phyloP scores from a whole-genome alignment of 129 eudicot genomes.

The Calendula officinalis region DNA sequence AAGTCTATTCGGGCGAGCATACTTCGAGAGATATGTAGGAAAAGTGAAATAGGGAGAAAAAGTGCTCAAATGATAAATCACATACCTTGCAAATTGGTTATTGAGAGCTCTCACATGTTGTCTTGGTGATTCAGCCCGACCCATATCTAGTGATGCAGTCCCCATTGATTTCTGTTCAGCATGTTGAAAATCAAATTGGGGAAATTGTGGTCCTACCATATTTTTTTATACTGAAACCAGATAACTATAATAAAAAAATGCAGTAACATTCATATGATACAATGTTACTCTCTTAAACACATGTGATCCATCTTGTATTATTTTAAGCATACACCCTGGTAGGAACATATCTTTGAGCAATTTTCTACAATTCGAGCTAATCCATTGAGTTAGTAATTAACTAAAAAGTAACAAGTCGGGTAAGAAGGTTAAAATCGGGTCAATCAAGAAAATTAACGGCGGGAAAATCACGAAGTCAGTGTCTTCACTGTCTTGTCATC shows the following conservation, averaged over 20 bases:
- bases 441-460: conserved; percentile 65
- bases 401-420: conserved; percentile 58
- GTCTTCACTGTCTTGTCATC: conserved; percentile 95
- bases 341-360: no score
- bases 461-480: conserved; percentile 77
- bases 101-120: conserved; percentile 99
- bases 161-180: conserved; percentile 39
- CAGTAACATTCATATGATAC: not conserved
- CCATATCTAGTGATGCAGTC: conserved; percentile 50
- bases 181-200: conserved; percentile 44
- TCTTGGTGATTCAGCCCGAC: conserved; percentile 64
- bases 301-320: no score
- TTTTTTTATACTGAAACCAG: conserved; percentile 65
- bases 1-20: no score
- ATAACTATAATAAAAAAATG: conserved; percentile 14
- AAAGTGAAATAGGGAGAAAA: no score
- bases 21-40: no score
- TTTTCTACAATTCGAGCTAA: no score
- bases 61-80: no score
- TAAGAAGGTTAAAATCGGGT: conserved; percentile 58
- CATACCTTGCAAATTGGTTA: conserved; percentile 89
- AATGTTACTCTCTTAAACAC: no score
- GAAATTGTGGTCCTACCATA: conserved; percentile 52
- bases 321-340: no score
- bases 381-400: no score